Conservation (phyloP, 768 basidiomycete genomes). For the Psilocybe azurescens region DNA sequence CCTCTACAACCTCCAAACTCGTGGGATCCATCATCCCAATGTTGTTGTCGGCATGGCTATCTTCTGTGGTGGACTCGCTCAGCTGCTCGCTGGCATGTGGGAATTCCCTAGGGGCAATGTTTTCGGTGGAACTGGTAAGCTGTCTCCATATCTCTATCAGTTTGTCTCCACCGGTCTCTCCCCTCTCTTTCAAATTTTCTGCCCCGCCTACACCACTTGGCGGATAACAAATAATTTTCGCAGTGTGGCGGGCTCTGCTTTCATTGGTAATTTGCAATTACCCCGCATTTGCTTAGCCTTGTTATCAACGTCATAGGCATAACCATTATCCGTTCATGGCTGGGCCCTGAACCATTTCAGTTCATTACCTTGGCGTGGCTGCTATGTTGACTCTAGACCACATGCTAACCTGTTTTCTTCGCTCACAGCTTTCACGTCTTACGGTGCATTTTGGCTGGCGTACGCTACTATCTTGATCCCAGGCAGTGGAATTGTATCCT, state of each 20-base stretch:
- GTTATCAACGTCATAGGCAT: slow-evolving; percentile 1
- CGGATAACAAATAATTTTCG: neutral
- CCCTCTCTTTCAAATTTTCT: neutral
- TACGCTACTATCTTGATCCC: slow-evolving; percentile 79
- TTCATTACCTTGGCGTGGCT: neutral
- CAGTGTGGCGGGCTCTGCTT: neutral
- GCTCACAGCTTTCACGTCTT: slow-evolving; percentile 73
- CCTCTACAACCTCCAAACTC: slow-evolving; percentile 67
- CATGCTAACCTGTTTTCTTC: neutral
- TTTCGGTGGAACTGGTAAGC: slow-evolving; percentile 76
- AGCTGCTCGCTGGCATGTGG: slow-evolving; percentile 92
- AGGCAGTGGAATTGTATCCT: slow-evolving; percentile 59
- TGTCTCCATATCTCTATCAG: slow-evolving; percentile 18
- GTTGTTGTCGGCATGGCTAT: slow-evolving; percentile 87
- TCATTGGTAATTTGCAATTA: neutral
- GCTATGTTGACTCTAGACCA: neutral
- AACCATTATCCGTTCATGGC: neutral
- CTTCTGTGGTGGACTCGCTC: slow-evolving; percentile 83
- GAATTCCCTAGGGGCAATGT: slow-evolving; percentile 73
- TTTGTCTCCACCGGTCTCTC: neutral
- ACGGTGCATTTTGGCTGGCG: slow-evolving; percentile 90
- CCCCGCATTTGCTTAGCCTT: slow-evolving; percentile 12
- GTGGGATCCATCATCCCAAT: slow-evolving; percentile 62
- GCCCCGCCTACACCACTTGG: neutral
- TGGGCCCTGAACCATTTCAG: neutral